Conservation (phyloP, 306 rosid species). For the Cucumis melo region DNA sequence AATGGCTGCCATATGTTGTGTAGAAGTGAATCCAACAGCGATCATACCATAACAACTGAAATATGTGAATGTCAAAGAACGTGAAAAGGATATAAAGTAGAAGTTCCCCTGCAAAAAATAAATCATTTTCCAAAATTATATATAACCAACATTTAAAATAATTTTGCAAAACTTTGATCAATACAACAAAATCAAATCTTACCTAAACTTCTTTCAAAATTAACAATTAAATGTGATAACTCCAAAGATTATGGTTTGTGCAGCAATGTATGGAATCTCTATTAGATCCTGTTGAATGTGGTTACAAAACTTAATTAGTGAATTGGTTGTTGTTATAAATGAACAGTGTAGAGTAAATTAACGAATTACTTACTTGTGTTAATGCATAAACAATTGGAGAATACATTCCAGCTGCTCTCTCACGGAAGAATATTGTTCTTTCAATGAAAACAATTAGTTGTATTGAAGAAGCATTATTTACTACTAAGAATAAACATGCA, state of each 20-base stretch:
- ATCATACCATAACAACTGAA: slow-evolving; percentile 92
- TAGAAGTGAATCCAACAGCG: slow-evolving; percentile 79
- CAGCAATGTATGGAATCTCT: slow-evolving; percentile 63
- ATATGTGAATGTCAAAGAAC: slow-evolving; percentile 91
- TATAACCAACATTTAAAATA: no score
- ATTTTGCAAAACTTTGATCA: no score
- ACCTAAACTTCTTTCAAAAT: slow-evolving; percentile 55
- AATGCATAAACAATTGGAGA: slow-evolving; percentile 68
- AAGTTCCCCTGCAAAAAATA: slow-evolving; percentile 50
- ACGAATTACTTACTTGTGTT: slow-evolving; percentile 39
- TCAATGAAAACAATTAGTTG: slow-evolving; percentile 86
- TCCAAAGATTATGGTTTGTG: slow-evolving; percentile 58
- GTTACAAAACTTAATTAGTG: no score
- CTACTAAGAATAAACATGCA: slow-evolving; percentile 66
- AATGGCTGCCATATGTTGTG: slow-evolving; percentile 72
- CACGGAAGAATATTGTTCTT: slow-evolving; percentile 79
- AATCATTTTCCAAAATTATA: no score
- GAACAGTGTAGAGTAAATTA: no score
- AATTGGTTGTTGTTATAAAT: no score
- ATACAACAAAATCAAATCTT: slow-evolving; percentile 5
- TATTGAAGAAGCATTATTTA: slow-evolving; percentile 63
- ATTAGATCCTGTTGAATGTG: slow-evolving; percentile 39
- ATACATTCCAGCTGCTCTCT: slow-evolving; percentile 88
- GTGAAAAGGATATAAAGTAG: slow-evolving; percentile 58
- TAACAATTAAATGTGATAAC: slow-evolving; percentile 56